phyloP scores from a whole-genome alignment of 371 early-diverging fungal species.

The Mucor racemosus region DNA sequence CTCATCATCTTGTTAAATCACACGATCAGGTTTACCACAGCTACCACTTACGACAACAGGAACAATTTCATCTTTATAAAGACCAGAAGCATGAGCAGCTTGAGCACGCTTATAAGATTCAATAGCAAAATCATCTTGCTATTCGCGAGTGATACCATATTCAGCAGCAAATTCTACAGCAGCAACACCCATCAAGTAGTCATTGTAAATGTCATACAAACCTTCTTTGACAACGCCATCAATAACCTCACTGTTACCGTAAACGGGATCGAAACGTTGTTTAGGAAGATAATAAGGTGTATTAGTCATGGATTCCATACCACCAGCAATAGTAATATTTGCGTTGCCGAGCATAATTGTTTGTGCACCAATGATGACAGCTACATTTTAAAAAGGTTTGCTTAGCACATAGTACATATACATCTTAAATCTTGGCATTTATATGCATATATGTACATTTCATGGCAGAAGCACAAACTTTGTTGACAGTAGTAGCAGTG shows the following conservation, averaged over 20 bases:
- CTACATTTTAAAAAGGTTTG: conserved; percentile 31
- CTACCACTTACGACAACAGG: conserved; percentile 84
- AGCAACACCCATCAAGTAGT: conserved; percentile 89
- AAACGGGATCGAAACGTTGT: conserved; percentile 80
- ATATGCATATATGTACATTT: conserved; percentile 73
- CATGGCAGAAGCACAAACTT: conserved; percentile 97
- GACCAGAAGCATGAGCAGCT: conserved; percentile 75
- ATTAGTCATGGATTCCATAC: conserved; percentile 98
- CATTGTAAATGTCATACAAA: conserved; percentile 88
- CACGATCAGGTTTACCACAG: conserved; percentile 84
- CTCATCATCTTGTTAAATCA: conserved; percentile 84
- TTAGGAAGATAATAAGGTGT: conserved; percentile 90
- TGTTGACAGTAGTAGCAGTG: conserved; percentile 93
- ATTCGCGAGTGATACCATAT: conserved; percentile 77
- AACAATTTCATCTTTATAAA: conserved; percentile 85
- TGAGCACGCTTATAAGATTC: conserved; percentile 89
- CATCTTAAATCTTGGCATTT: no score
- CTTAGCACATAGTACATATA: no score
- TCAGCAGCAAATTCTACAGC: conserved; percentile 93
- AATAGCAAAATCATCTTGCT: conserved; percentile 91
- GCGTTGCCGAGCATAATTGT: conserved; percentile 82
- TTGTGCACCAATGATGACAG: conserved; percentile 86
- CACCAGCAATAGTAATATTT: conserved; percentile 89
- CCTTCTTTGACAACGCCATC: conserved; percentile 95
- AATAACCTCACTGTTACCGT: conserved; percentile 81